These are phyloP conservation scores for Asterionellopsis glacialis DNA, from an alignment of 108 stramenopile species.

Conservation along the genomic window DNA sequence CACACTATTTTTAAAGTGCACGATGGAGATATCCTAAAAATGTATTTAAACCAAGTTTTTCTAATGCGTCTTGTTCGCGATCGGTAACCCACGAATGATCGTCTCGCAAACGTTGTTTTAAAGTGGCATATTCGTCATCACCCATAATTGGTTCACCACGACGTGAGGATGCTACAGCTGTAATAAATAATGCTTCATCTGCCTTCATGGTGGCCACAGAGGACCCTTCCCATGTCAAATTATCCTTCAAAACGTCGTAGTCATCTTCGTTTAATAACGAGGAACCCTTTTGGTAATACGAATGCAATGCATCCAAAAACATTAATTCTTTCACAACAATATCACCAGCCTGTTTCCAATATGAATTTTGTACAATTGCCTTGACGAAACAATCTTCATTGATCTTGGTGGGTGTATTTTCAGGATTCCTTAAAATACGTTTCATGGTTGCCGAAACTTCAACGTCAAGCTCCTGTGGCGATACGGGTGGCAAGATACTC, in stretches of 20 bases:
- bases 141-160: constrained; percentile 19
- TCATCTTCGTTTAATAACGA: constrained; percentile 12
- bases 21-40: constrained; percentile 2
- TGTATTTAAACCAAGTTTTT: constrained; percentile 18
- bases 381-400: constrained; percentile 20
- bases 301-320: constrained; percentile 6
- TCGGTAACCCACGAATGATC: constrained; percentile 11
- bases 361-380: constrained; percentile 12
- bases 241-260: constrained; percentile 16
- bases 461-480: constrained; percentile 5
- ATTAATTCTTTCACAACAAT: constrained; percentile 19
- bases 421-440: neutral
- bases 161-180: constrained; percentile 10
- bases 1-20: neutral
- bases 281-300: constrained; percentile 10
- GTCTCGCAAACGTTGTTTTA: constrained; percentile 10
- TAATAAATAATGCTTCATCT: constrained; percentile 14
- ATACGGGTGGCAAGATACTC: constrained; percentile 13
- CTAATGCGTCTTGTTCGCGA: constrained; percentile 13
- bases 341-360: constrained; percentile 14
- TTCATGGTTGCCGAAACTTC: constrained; percentile 6
- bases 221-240: constrained; percentile 22
- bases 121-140: constrained; percentile 6
- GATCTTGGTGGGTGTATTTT: constrained; percentile 8
- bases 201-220: constrained; percentile 15